These are phyloP conservation scores for Lagerstroemia speciosa DNA, from an alignment of 345 rosid species.

Conservation along the genomic window DNA sequence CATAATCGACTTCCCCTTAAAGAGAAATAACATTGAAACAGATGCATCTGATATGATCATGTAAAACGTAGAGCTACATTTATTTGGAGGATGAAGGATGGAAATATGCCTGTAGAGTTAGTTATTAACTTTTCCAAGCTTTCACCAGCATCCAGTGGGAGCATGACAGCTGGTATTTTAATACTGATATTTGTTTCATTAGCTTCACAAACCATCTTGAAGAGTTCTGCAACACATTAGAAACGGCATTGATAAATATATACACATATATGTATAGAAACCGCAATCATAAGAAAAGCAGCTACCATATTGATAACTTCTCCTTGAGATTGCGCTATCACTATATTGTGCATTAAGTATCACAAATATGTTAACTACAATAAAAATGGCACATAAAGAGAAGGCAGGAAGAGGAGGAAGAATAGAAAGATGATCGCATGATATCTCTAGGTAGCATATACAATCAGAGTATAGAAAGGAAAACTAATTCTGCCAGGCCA, in stretches of 20 bases:
- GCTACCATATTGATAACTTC: no score
- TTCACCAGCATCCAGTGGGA: slow-evolving; percentile 87
- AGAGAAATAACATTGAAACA: neutral
- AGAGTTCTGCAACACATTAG: slow-evolving; percentile 53
- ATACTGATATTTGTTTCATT: slow-evolving; percentile 61
- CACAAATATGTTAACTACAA: no score
- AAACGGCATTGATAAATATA: no score
- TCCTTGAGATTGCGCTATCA: no score
- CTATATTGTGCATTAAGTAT: no score
- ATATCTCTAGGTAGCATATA: no score
- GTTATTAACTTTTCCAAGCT: slow-evolving; percentile 32
- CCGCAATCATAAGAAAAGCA: neutral
- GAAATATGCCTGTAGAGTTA: slow-evolving; percentile 32
- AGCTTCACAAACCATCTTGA: slow-evolving; percentile 90
- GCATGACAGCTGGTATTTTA: slow-evolving; percentile 79
- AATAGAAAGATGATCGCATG: no score
- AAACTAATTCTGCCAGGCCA: no score
- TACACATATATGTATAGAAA: no score
- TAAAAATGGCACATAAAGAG: no score
- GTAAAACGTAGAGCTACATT: neutral
- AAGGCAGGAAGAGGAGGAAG: no score
- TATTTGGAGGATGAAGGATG: slow-evolving; percentile 2
- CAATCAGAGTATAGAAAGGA: no score
- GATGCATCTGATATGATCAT: neutral
- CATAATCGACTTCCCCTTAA: neutral